Evolutionary conservation across 1,139 yeast genomes (phyloP), one percentile per base, ranked within the genome.

Genomic region (Meyerozyma guilliermondii): DNA sequence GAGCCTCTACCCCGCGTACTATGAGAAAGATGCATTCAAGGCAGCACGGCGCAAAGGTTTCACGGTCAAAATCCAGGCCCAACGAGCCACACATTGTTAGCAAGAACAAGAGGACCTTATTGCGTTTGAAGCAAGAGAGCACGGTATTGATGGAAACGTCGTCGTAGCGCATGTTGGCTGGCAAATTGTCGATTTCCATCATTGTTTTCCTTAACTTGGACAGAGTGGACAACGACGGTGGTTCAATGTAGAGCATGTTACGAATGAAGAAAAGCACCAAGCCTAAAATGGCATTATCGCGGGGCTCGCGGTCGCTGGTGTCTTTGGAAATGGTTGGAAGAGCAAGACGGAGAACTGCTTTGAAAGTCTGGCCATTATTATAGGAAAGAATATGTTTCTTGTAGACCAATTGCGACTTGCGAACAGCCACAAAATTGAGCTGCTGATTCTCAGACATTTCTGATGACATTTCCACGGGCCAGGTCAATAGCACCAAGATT

Each of bases 401-500:
- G 63, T 92, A 92, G 5, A 64, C 57, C 22, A 84, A 55, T 49
- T 89, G 96, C 20, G 83, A 78, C 50, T 78, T 78, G 50, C 78
- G 76, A 41, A 91, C 63, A 42, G 78, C 77, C n/a, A 81, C 71
- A 50, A 74, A 82, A 40, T 79, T 71, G 26, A 73, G 64, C 40
- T 76, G 71, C 54, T 86, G 89, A 43, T 76, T 76, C 29, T 74
- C 76, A 18, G 78, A 68, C 41, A 83, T 64, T 29, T 80, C 81
- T 2, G 58, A 55, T 17, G 54, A 57, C 39, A 66, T 51, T 31
- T 70, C 76, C 6, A 86, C 62, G 0, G 98, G 98, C 89, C 96
- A 87, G 0, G 97, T 86, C 55, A 94, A 68, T 4, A 87, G 80
- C 1, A 88, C 96, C 46, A 92, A 63, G 10, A 94, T 63, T 60